A percentile compares a stretch with the other conserved stretches of the same genome.
Evolutionary conservation across 2,329 filamentous ascomycete species (phyloP).

Genomic region (Verticillium klebahnii): DNA sequence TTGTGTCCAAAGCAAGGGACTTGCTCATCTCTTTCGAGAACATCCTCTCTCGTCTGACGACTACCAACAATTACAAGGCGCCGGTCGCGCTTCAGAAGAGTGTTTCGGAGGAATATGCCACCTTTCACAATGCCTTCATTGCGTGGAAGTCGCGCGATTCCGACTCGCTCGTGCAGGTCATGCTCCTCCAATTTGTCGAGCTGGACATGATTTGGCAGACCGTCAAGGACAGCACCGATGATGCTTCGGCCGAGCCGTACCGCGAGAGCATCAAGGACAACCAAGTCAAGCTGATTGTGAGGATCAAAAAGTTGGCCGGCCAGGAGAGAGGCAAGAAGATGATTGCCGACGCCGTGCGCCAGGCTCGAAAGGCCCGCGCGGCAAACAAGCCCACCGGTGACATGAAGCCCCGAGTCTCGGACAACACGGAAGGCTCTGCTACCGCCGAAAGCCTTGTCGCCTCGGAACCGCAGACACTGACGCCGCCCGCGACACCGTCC

Average conservation of each 20-base stretch:
- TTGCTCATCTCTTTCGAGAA: conserved; percentile 75
- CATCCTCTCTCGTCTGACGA: conserved; percentile 60
- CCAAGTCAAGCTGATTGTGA: conserved; percentile 71
- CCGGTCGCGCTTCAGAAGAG: conserved; percentile 57
- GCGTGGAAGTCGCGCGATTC: conserved; percentile 82
- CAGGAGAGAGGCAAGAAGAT: conserved; percentile 65
- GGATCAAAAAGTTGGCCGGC: conserved; percentile 75
- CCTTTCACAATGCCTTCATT: conserved; percentile 74
- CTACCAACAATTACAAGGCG: conserved; percentile 62
- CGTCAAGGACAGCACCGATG: conserved; percentile 72
- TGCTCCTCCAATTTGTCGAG: conserved; percentile 83
- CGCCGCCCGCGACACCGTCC: conserved; percentile 47
- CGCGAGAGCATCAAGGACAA: conserved; percentile 76
- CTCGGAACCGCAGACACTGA: conserved; percentile 44
- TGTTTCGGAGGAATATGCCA: conserved; percentile 65
- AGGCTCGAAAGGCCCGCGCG: conserved; percentile 61
- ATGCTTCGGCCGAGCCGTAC: conserved; percentile 71
- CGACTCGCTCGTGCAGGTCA: conserved; percentile 71
- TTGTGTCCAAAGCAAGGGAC: conserved; percentile 74
- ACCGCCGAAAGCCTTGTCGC: conserved; percentile 32
- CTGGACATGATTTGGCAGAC: conserved; percentile 80
- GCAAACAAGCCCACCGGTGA: conserved; percentile 65
- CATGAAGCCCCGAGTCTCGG: conserved; percentile 63
- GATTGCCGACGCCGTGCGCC: conserved; percentile 69
- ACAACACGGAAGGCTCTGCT: conserved; percentile 29